These are phyloP conservation scores for Russula sp. DNA, from an alignment of 768 basidiomycete genomes.

Conservation along the genomic window DNA sequence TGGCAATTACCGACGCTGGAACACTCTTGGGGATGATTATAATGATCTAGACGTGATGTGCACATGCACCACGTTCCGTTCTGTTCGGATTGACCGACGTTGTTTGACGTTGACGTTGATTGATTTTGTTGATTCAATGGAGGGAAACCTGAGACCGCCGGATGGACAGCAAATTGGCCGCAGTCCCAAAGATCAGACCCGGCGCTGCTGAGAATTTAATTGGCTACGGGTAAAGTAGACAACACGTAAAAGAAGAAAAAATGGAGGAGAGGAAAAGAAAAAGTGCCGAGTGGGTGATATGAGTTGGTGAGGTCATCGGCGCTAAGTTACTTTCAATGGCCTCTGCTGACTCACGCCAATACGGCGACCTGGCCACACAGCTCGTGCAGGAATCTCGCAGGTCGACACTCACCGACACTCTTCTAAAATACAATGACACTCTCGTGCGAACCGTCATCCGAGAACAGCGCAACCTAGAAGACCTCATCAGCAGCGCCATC, in stretches of 20 bases:
- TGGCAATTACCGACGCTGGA: neutral
- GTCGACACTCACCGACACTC: conserved; percentile 76
- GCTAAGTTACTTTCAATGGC: conserved; percentile 36
- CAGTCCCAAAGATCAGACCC: neutral
- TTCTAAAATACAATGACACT: conserved; percentile 89
- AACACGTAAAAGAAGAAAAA: too few relatives aligned
- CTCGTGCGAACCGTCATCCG: conserved; percentile 83
- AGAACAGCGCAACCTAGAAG: conserved; percentile 88
- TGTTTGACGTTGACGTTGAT: neutral
- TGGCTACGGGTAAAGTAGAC: too few relatives aligned
- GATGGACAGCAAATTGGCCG: neutral
- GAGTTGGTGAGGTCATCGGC: too few relatives aligned
- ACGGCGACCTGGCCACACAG: conserved; percentile 82
- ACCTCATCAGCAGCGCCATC: conserved; percentile 43
- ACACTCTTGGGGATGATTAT: neutral
- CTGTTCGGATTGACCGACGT: neutral
- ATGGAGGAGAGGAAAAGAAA: too few relatives aligned
- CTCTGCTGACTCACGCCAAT: conserved; percentile 54
- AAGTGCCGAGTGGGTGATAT: neutral
- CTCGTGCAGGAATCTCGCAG: conserved; percentile 84
- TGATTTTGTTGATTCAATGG: neutral
- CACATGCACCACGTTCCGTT: neutral
- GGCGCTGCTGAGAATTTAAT: neutral
- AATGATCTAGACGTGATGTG: neutral
- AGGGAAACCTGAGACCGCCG: neutral